A percentile compares a stretch with the other conserved stretches of the same genome.
phyloP scores from a whole-genome alignment of 2,329 filamentous ascomycete species.

The Didymella lethalis region DNA sequence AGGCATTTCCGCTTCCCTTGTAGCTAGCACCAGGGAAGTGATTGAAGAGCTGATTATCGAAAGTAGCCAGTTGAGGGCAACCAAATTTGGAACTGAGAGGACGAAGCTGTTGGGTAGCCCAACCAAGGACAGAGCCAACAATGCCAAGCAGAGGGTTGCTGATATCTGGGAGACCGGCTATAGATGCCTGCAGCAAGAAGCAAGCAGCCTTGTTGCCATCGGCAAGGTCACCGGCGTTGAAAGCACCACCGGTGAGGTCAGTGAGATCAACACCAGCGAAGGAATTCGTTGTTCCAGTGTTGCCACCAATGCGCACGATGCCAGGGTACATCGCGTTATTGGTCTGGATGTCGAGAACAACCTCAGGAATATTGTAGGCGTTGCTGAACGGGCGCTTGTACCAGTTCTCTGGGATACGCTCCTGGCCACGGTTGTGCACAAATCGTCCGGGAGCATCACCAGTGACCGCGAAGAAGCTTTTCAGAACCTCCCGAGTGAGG shows the following conservation, averaged over 20 bases:
- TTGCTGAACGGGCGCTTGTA: slow-evolving; percentile 20
- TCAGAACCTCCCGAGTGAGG: slow-evolving; percentile 28
- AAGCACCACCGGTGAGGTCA: slow-evolving; percentile 30
- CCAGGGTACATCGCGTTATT: slow-evolving; percentile 31
- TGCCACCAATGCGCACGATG: slow-evolving; percentile 30
- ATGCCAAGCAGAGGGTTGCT: slow-evolving; percentile 26
- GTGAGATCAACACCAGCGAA: slow-evolving; percentile 30
- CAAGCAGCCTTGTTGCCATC: slow-evolving; percentile 32
- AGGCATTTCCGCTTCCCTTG: slow-evolving; percentile 13
- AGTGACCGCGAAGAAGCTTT: slow-evolving; percentile 31
- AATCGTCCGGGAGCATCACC: slow-evolving; percentile 29
- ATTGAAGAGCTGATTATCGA: slow-evolving; percentile 26
- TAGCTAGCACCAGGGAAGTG: slow-evolving; percentile 28
- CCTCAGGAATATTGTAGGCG: slow-evolving; percentile 18
- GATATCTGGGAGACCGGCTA: slow-evolving; percentile 26
- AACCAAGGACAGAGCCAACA: slow-evolving; percentile 27
- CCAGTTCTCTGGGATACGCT: slow-evolving; percentile 35
- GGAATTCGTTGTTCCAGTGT: slow-evolving; percentile 29
- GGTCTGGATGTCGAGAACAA: slow-evolving; percentile 22
- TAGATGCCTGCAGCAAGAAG: slow-evolving; percentile 28
- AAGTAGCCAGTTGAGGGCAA: slow-evolving; percentile 27
- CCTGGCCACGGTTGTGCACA: slow-evolving; percentile 28
- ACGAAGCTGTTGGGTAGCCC: slow-evolving; percentile 25
- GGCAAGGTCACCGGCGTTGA: slow-evolving; percentile 25
- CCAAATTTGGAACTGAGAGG: slow-evolving; percentile 24